Evolutionary conservation across 306 rosid species (phyloP), one percentile per base, ranked within the genome.

Genomic region (Spatholobus suberectus): DNA sequence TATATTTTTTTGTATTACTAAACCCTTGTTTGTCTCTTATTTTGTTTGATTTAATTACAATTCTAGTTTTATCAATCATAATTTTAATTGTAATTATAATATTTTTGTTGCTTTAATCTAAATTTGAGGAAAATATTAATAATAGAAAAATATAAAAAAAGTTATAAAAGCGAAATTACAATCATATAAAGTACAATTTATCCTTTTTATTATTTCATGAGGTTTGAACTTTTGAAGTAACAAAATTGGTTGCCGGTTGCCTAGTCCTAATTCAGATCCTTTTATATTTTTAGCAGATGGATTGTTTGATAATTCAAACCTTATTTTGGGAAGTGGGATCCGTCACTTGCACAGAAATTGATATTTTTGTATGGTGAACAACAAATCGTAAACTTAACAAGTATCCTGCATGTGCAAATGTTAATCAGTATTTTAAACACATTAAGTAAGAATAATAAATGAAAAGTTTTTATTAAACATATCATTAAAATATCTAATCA

Each of bases 241-340:
- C n/a, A 65, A 29, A 65, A 6, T 1, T 34, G 6, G 71, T 8
- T 35, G 15, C 14, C n/a, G 46, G 71, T 65, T 6, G 20, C 27
- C 49, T 35, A 8, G 7, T 8, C 18, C 14, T 37, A 37, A 18
- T 37, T n/a, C n/a, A 8, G 14, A 10, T 8, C 49, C 14, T 67
- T 67, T 38, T n/a, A 7, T 34, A 15, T 3, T 9, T 66, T 17
- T 35, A 10, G 17, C 20, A 5, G n/a, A 13, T 13, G 26, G 18
- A 5, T 59, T 5, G 34, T 12, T 5, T 1, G 38, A 27, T 13
- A 12, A 4, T 14, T 29, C 40, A 61, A 29, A 26, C 40, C 4
- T 61, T 61, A 70, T 43, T 43, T 70, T 52, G 68, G 61, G 54
- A 79, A 15, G 75, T 54, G 77, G 24, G 83, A 85, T 71, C 83